phyloP scores from a whole-genome alignment of 1,139 yeast genomes.

The Blastobotrys indianensis region DNA sequence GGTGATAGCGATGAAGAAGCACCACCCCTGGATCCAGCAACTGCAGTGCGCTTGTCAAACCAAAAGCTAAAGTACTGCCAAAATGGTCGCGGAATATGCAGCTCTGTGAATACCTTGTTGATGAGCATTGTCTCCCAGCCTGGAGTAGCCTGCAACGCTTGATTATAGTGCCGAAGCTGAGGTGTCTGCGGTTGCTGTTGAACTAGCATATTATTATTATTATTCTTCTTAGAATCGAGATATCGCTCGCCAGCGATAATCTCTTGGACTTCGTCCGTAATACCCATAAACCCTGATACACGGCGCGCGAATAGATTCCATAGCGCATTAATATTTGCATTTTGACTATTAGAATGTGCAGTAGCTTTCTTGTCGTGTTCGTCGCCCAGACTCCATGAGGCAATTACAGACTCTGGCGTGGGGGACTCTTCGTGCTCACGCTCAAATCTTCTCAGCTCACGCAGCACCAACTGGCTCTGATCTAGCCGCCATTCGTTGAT shows the following conservation, averaged over 20 bases:
- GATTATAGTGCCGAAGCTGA: slow-evolving; percentile 17
- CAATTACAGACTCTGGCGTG: slow-evolving; percentile 12
- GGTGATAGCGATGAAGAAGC: too few relatives aligned
- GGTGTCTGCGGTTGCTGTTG: not conserved
- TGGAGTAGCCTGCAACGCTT: slow-evolving; percentile 20
- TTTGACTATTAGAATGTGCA: not conserved
- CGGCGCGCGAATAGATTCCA: slow-evolving; percentile 20
- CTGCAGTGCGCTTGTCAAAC: not conserved
- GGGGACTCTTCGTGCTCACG: slow-evolving; percentile 5
- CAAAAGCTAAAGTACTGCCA: slow-evolving; percentile 4
- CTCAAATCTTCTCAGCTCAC: slow-evolving; percentile 30
- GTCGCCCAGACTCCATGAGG: slow-evolving; percentile 12
- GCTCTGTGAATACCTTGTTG: slow-evolving; percentile 17
- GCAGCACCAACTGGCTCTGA: slow-evolving; percentile 32
- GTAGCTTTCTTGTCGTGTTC: not conserved
- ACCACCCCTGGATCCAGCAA: too few relatives aligned
- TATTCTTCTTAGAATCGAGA: slow-evolving; percentile 14
- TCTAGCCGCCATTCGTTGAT: slow-evolving; percentile 38
- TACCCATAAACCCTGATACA: slow-evolving; percentile 26
- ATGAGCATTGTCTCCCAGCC: slow-evolving; percentile 27
- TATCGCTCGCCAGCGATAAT: slow-evolving; percentile 28
- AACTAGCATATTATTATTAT: not conserved
- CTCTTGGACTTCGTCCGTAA: slow-evolving; percentile 32
- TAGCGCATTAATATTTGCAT: slow-evolving; percentile 4
- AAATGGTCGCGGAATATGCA: slow-evolving; percentile 18